Evolutionary conservation across 2,329 filamentous ascomycete species (phyloP).

Genomic region (Venturia oleaginea): DNA sequence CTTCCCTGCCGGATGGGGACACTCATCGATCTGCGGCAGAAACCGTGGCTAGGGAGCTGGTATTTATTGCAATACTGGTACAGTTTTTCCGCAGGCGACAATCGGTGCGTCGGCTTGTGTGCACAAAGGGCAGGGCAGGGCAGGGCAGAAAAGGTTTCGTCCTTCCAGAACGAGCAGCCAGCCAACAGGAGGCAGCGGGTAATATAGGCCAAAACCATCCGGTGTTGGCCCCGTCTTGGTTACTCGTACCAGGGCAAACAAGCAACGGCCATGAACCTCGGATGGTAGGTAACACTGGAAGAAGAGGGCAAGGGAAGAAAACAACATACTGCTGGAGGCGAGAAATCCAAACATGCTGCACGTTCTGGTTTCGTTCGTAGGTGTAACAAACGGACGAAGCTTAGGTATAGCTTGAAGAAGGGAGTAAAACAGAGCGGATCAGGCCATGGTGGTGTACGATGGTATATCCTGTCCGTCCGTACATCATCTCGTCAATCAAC

Average conservation of each 20-base stretch:
- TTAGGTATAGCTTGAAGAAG: not conserved
- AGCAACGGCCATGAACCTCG: not conserved
- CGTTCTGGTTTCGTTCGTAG: not conserved
- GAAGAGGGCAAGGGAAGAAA: not conserved
- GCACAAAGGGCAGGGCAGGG: not conserved
- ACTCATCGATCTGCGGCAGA: not conserved
- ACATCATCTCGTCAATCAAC: not conserved
- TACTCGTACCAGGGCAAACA: not conserved
- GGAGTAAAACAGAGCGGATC: not conserved
- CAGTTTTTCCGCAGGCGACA: not conserved
- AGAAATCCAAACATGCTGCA: conserved; percentile 1
- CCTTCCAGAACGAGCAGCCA: not conserved
- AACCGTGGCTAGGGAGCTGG: not conserved
- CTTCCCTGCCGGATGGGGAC: not conserved
- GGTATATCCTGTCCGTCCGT: not conserved
- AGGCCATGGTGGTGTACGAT: not conserved
- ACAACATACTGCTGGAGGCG: not conserved
- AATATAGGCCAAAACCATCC: not conserved
- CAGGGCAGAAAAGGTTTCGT: not conserved
- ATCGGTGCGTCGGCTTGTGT: not conserved
- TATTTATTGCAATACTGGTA: not conserved
- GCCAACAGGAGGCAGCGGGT: not conserved
- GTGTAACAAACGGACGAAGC: not conserved
- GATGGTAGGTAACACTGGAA: not conserved
- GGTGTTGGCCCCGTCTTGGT: not conserved